Percentiles rank a stretch among this genome's conserved stretches.
phyloP scores from a whole-genome alignment of 176 grass and related monocot species.

The Oryza officinalis region DNA sequence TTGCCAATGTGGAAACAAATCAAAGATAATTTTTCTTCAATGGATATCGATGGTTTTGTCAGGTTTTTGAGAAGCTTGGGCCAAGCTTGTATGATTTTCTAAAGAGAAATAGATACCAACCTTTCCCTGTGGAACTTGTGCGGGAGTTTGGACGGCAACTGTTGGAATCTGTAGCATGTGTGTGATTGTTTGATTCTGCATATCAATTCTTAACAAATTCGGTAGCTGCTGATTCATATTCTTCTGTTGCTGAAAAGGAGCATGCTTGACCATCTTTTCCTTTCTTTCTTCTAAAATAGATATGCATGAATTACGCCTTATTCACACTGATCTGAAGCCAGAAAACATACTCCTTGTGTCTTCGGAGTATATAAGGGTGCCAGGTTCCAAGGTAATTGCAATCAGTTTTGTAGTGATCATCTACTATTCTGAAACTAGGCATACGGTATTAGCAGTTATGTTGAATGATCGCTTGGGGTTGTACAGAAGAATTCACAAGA shows the following conservation, averaged over 20 bases:
- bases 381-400: conserved; percentile 71
- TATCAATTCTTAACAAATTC: conserved; percentile 57
- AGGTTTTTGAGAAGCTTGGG: conserved; percentile 99
- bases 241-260: conserved; percentile 34
- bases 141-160: conserved; percentile 99
- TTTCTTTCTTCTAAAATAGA: conserved; percentile 61
- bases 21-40: conserved; percentile 77
- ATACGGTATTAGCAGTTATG: conserved; percentile 45
- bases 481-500: conserved; percentile 83
- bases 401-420: conserved; percentile 39
- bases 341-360: conserved; percentile 97
- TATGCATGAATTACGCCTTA: conserved; percentile 93
- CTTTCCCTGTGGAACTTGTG: conserved; percentile 99
- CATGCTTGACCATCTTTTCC: conserved; percentile 54
- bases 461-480: conserved; percentile 63
- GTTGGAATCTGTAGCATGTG: conserved; percentile 99
- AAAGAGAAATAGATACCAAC: conserved; percentile 99
- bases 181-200: conserved; percentile 66
- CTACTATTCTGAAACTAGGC: conserved; percentile 45
- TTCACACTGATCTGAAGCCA: conserved; percentile 99
- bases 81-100: conserved; percentile 99
- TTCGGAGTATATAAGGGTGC: conserved; percentile 85
- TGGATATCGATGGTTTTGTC: conserved; percentile 87
- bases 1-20: conserved; percentile 46
- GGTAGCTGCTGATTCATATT: conserved; percentile 43